A percentile compares a stretch with the other conserved stretches of the same genome.
phyloP scores from a whole-genome alignment of 2,329 filamentous ascomycete genomes.

The Colletotrichum tanaceti region DNA sequence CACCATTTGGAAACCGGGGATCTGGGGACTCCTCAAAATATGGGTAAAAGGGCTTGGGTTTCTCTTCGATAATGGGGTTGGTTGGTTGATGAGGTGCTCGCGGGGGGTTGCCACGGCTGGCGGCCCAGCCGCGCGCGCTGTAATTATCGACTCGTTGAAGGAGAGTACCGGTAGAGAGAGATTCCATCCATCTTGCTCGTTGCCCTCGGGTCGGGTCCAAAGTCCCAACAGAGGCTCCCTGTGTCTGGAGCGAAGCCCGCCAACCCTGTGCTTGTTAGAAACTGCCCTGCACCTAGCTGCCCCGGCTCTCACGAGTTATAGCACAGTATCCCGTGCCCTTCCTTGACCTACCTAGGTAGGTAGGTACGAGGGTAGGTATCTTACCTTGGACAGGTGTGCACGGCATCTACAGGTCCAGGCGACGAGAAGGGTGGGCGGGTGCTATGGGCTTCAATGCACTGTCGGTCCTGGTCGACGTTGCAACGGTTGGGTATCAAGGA shows the following conservation, averaged over 20 bases:
- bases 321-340: not conserved
- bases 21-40: not conserved
- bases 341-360: too few species aligned
- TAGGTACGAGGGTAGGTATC: too few species aligned
- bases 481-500: slow-evolving; percentile 31
- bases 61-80: not conserved
- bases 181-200: not conserved
- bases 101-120: not conserved
- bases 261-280: slow-evolving; percentile 9
- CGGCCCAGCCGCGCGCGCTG: not conserved
- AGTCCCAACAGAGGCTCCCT: slow-evolving; percentile 3
- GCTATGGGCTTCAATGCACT: slow-evolving; percentile 39
- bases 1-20: not conserved
- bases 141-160: too few species aligned
- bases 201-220: not conserved
- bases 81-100: not conserved
- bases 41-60: too few species aligned
- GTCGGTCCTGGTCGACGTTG: slow-evolving; percentile 28
- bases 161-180: too few species aligned
- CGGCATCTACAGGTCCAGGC: slow-evolving; percentile 13
- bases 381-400: not conserved
- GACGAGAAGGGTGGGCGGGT: slow-evolving; percentile 19
- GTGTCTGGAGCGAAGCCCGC: not conserved
- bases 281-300: slow-evolving; percentile 4
- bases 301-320: slow-evolving; percentile 1